Percentiles rank a stretch among this genome's conserved stretches.
phyloP scores from a whole-genome alignment of 495 filamentous ascomycete species.

The Xylaria sp. region DNA sequence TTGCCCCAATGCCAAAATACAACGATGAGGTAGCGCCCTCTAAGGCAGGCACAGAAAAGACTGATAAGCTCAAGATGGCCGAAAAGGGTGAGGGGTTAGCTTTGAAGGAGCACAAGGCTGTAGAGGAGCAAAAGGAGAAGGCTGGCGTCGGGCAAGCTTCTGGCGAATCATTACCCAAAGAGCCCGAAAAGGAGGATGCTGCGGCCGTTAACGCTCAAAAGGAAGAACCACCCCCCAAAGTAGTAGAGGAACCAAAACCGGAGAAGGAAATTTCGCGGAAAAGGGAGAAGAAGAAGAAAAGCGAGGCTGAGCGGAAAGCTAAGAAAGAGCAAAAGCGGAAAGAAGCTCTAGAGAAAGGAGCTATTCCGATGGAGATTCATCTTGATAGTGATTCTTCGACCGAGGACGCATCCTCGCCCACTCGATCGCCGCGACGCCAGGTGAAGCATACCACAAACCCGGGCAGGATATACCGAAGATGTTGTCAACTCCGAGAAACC shows the following conservation, averaged over 20 bases:
- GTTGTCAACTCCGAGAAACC: constrained; percentile 91
- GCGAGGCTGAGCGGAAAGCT: constrained; percentile 85
- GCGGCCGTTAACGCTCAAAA: constrained; percentile 32
- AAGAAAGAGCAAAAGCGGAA: constrained; percentile 81
- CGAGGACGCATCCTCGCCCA: constrained; percentile 37
- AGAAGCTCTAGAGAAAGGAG: constrained; percentile 81
- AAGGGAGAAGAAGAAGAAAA: constrained; percentile 91
- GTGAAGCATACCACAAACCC: constrained; percentile 87
- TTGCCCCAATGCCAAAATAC: constrained; percentile 71
- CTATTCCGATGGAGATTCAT: constrained; percentile 77
- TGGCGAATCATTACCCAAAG: constrained; percentile 48
- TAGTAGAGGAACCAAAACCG: constrained; percentile 35
- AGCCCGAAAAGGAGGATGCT: constrained; percentile 39
- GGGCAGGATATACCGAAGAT: constrained; percentile 89
- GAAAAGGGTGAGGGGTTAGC: constrained; percentile 73
- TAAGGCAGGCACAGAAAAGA: constrained; percentile 55
- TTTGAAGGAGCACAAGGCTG: constrained; percentile 65
- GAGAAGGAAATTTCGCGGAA: constrained; percentile 68
- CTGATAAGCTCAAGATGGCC: constrained; percentile 69
- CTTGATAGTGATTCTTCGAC: constrained; percentile 61
- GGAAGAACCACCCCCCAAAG: constrained; percentile 42
- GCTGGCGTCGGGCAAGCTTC: constrained; percentile 48
- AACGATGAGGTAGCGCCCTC: constrained; percentile 49
- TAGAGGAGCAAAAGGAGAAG: constrained; percentile 62
- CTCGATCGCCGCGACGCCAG: constrained; percentile 59